Percentiles rank a stretch among this genome's conserved stretches.
Conservation (phyloP, 257 asterid species). For the Nicotiana sylvestris region DNA sequence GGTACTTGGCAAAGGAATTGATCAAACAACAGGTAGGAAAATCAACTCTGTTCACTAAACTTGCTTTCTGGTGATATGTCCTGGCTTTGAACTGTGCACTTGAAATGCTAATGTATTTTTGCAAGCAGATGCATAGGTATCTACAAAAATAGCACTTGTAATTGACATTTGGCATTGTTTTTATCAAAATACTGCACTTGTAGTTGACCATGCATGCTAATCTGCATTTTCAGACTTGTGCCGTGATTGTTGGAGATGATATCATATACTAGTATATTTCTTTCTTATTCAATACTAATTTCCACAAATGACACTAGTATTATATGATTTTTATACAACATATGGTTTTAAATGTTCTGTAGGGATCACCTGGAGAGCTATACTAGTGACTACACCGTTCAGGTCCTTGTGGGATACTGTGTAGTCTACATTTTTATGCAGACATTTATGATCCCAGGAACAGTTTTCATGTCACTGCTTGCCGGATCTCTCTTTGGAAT, state of each 20-base stretch:
- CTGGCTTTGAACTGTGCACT: neutral
- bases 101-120: neutral
- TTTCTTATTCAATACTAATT: neutral
- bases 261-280: neutral
- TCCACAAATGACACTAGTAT: neutral
- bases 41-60: neutral
- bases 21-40: neutral
- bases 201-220: neutral
- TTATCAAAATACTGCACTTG: neutral
- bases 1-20: neutral
- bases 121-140: neutral
- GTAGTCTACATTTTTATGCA: conserved; percentile 92
- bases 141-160: neutral
- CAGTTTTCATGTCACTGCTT: conserved; percentile 89
- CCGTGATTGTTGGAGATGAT: neutral
- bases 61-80: neutral
- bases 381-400: conserved; percentile 83
- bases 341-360: neutral
- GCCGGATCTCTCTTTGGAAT: conserved; percentile 95
- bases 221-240: neutral
- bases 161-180: neutral
- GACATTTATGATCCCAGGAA: conserved; percentile 98
- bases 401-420: conserved; percentile 88
- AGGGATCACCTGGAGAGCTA: conserved; percentile 94
- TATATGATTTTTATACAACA: neutral